Base-by-base conservation (phyloP, 1,284 basidiomycete species). In the Abortiporus biennis region DNA sequence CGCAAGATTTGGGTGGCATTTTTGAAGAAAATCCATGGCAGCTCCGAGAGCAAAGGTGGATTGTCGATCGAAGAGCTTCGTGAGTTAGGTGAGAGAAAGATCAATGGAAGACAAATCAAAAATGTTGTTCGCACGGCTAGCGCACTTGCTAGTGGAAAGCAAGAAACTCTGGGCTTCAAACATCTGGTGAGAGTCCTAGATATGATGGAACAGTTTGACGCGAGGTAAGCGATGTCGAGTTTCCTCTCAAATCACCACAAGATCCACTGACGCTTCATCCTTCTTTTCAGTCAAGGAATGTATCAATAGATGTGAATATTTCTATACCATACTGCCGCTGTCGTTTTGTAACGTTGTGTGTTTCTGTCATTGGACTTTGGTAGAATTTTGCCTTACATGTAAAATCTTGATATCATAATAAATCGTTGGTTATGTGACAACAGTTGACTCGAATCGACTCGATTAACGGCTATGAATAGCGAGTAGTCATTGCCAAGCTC, bases 91-190 rank as follows among this genome's bases (percentile, higher is more conserved):
- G 65, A 65, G 54, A 66, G 72, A 49, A 64, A 72, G 39, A 64
- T 80, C 44, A 80, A 80, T 52, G 78, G 79, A 9, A 55, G 78
- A 33, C 74, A 79, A 58, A 80, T 82, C 51, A 82, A 80, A 68
- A 81, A 82, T 47, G 74, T 75, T 4, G 74, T 74, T 22, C 66
- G 75, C 48, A 81, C 78, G 1, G 79, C 78, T 9, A 71, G 74
- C 41, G 75, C 74, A 34, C 62, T 82, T 23, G 77, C 79, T 6
- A 46, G 66, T 20, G 74, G 69, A 1, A 58, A 69, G 19, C 65
- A 68, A 23, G 68, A 77, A 58, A 56, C 52, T 29, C 58, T 81
- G 6, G 55, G 54, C 11, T 72, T 65, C 50, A 53, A 51, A 20
- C 76, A 82, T 59, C 64, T 84, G 38, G 52, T 66, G 43, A 68